phyloP scores from a whole-genome alignment of 257 asterid genomes.

The Nemophila menziesii region DNA sequence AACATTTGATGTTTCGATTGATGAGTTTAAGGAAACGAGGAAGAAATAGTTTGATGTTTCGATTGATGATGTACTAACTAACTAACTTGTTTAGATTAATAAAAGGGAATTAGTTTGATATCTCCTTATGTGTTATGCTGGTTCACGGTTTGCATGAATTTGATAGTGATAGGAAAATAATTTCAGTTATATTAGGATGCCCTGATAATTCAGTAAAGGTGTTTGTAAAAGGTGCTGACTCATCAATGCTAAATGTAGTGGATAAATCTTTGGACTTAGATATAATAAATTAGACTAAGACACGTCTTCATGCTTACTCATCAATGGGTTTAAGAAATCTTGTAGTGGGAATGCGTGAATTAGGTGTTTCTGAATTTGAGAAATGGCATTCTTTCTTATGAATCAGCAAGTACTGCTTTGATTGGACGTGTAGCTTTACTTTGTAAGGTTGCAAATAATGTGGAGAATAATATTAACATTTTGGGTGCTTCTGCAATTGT shows the following conservation, averaged over 20 bases:
- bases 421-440: conserved; percentile 82
- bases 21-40: no score
- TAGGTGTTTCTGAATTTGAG: conserved; percentile 56
- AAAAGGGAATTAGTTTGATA: no score
- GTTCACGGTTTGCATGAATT: conserved; percentile 98
- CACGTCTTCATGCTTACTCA: conserved; percentile 72
- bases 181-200: conserved; percentile 89
- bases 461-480: conserved; percentile 53
- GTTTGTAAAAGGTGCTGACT: conserved; percentile 97
- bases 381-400: conserved; percentile 82
- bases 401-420: conserved; percentile 73
- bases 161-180: conserved; percentile 92
- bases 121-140: conserved; percentile 38
- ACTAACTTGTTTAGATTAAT: no score
- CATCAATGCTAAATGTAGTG: conserved; percentile 72
- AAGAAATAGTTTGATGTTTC: no score
- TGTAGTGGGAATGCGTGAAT: conserved; percentile 69
- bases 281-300: conserved; percentile 47
- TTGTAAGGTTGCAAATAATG: conserved; percentile 65
- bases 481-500: conserved; percentile 90
- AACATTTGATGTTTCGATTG: no score
- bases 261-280: conserved; percentile 39
- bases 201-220: conserved; percentile 75
- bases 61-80: no score
- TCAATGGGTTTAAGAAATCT: conserved; percentile 89